Evolutionary conservation across 2,329 filamentous ascomycete species (phyloP), one percentile per base, ranked within the genome.

Genomic region (Aureobasidium sp.): DNA sequence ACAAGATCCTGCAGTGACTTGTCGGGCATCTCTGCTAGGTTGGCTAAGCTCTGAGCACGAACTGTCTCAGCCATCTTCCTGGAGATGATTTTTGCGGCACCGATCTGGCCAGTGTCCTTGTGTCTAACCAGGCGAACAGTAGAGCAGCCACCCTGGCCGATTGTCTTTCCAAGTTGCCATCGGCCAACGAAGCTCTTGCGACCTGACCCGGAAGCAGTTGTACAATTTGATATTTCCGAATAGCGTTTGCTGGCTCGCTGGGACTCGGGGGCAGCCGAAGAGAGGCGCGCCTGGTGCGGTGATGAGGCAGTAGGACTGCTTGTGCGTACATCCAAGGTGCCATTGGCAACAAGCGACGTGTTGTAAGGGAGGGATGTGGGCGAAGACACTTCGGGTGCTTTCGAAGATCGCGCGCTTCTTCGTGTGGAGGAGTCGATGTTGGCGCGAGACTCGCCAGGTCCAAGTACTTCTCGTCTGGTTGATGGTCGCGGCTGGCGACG

Each of bases 81-180:
- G 61, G 90, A 90, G 29, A 99, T 89, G 68, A 99, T 97, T 78
- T 99, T 99, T 70, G 96, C 88, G 2, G 94, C 94, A 4, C 91
- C 94, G 53, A 87, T 81, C 68, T 96, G 87, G 10, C 88, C 84
- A 4, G 90, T 94, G 59, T 69, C 68, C 23, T 84, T 75, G 75
- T 99, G 92, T 64, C 90, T 85, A 23, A 93, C 95, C 37, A 94
- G 78, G 59, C 93, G 84, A 17, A 99, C 94, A 29, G 90, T 84
- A 15, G 91, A 93, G 53, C 90, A 95, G 1, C 92, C 91, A 3
- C 94, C 94, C 67, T 90, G 89, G 0, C 94, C 94, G 29, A 99
- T 80, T 0, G 89, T 95, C 71, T 84, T 90, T 7, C 94, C 94
- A 3, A 99, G 77, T 65, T 93, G 86, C 94, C 94, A 99, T 65